These are phyloP conservation scores for Herpetospermum pedunculosum DNA, from an alignment of 306 rosid genomes.

Conservation along the genomic window DNA sequence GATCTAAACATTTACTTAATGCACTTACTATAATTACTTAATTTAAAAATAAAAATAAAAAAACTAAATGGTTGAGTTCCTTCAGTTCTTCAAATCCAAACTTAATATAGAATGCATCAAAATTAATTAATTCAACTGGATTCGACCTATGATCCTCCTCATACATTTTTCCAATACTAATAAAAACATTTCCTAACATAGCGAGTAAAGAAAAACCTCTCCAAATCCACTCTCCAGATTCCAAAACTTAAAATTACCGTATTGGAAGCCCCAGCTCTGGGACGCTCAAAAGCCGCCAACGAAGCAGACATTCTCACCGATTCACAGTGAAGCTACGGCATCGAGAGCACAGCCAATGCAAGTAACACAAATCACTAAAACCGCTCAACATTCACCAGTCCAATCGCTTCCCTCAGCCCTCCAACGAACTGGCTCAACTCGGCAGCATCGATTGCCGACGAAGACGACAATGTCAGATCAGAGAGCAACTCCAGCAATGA, in stretches of 20 bases:
- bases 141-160: not conserved
- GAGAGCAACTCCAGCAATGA: not conserved
- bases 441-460: not conserved
- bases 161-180: not conserved
- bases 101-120: not conserved
- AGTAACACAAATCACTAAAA: slow-evolving; percentile 5
- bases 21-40: not conserved
- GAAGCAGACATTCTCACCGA: slow-evolving; percentile 73
- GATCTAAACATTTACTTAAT: not conserved
- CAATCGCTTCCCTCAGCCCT: not conserved
- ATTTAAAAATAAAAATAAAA: no score
- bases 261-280: slow-evolving; percentile 57
- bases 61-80: not conserved
- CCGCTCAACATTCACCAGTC: slow-evolving; percentile 20
- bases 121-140: not conserved
- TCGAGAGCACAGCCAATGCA: slow-evolving; percentile 19
- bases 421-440: slow-evolving; percentile 17
- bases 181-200: not conserved
- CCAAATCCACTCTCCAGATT: not conserved
- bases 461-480: not conserved
- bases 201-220: not conserved
- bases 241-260: slow-evolving; percentile 36
- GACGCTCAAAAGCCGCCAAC: slow-evolving; percentile 79
- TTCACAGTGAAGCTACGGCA: slow-evolving; percentile 26
- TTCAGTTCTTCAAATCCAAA: not conserved